Evolutionary conservation across 2,329 filamentous ascomycete species (phyloP).

Genomic region (Endocalyx cinctus): DNA sequence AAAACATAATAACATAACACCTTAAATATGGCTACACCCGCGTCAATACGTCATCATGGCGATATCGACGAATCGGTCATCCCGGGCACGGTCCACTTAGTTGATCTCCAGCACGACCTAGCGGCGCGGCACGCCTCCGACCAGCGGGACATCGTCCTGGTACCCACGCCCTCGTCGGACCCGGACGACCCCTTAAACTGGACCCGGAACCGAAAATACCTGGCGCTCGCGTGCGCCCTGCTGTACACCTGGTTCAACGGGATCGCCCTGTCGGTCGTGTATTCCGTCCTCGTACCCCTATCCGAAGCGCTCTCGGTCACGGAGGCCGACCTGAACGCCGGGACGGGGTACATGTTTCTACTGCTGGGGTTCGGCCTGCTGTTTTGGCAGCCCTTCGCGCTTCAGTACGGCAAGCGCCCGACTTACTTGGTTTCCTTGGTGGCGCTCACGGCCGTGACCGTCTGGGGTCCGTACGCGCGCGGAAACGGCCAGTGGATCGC

Average conservation of each 20-base stretch:
- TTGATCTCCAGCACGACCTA: constrained; percentile 32
- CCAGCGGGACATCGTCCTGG: constrained; percentile 40
- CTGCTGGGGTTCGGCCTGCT: constrained; percentile 41
- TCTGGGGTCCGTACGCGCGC: constrained; percentile 33
- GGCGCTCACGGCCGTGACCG: constrained; percentile 27
- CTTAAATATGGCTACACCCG: no score
- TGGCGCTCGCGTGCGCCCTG: constrained; percentile 23
- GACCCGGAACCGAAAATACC: constrained; percentile 26
- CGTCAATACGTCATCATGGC: no score
- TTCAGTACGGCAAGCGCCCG: constrained; percentile 39
- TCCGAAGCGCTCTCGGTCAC: constrained; percentile 19
- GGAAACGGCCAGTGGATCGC: constrained; percentile 41
- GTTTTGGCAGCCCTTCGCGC: constrained; percentile 43
- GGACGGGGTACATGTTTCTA: constrained; percentile 31
- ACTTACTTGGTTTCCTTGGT: constrained; percentile 34
- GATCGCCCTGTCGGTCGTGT: constrained; percentile 30
- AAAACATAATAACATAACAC: no score
- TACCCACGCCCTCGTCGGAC: constrained; percentile 45
- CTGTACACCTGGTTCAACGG: constrained; percentile 34
- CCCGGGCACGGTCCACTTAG: constrained; percentile 37
- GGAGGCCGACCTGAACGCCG: constrained; percentile 22
- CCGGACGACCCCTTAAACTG: constrained; percentile 52
- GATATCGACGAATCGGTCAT: constrained; percentile 24
- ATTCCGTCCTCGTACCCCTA: constrained; percentile 26
- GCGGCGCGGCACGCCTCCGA: constrained; percentile 27